Evolutionary conservation across 148 eudicot genomes (phyloP), one percentile per base, ranked within the genome.

Genomic region (Euryodendron excelsum): DNA sequence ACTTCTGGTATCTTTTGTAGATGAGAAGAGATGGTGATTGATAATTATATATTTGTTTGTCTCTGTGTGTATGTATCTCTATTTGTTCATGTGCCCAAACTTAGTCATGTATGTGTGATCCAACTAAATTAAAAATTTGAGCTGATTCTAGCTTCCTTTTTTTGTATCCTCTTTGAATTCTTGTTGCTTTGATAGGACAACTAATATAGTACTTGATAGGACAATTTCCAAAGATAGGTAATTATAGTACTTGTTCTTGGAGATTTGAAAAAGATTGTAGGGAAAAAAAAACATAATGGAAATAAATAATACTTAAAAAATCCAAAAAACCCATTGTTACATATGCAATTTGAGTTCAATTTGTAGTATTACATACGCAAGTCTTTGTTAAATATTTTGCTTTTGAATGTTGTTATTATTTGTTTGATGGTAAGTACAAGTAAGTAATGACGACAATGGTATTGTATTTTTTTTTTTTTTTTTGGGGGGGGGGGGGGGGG

Each of bases 101-200:
- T 3, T 5, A 56, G 1, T 23, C 60, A n/a, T 34, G 44, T 7
- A 1, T 17, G 45, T 21, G 44, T 65, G 3, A 18, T 20, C 39
- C 9, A 25, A 14, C 12, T 67, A 1, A 68, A 21, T 4, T 50
- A 9, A 12, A 39, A 36, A 23, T 20, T 37, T 11, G 72, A 66
- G 70, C 17, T 56, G 23, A 56, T 56, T 56, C 27, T 56, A 20
- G 25, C 11, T 68, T 68, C 72, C 52, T 37, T 50, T n/a, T 68
- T 68, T 68, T 68, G 48, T 6, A 3, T 68, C 48, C n/a, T 68
- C 47, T 37, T 37, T 68, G 72, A 68, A 39, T n/a, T 68, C 50
- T 13, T 23, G 17, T 68, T 52, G 75, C 44, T 52, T 31, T 52
- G 44, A 12, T 11, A 50, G 62, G 28, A 52, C 44, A n/a, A 37